Conservation (phyloP, 1,284 basidiomycete genomes). For the Puccinia brachypodii region DNA sequence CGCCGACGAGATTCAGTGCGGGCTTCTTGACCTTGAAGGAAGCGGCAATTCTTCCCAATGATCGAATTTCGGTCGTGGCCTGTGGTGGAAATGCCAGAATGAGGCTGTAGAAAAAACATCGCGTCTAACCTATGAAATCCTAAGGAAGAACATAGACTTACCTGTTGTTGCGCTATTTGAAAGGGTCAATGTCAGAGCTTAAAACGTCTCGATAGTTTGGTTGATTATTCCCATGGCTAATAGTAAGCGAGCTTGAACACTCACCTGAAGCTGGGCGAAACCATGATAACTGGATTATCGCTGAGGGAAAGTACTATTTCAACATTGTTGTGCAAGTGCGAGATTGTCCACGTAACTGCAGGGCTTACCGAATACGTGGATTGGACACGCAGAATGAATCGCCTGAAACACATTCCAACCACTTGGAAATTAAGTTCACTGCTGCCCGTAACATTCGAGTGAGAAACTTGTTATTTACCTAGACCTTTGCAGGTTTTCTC, state of each 20-base stretch:
- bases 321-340: neutral
- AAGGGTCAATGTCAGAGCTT: neutral
- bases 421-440: no score
- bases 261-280: constrained; percentile 42
- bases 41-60: constrained; percentile 54
- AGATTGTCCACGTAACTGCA: neutral
- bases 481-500: constrained; percentile 27
- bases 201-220: neutral
- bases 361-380: constrained; percentile 26
- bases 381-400: constrained; percentile 37
- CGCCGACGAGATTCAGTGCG: neutral
- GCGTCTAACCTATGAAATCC: neutral
- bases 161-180: constrained; percentile 36
- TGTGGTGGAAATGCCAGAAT: constrained; percentile 28
- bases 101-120: neutral
- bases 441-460: no score
- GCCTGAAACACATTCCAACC: neutral
- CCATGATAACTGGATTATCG: constrained; percentile 42
- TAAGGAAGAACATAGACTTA: constrained; percentile 2
- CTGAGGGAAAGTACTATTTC: neutral
- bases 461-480: neutral
- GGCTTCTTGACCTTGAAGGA: constrained; percentile 28
- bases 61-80: constrained; percentile 53
- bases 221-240: neutral
- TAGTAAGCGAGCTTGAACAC: neutral